Evolutionary conservation across 768 basidiomycete species (phyloP), one percentile per base, ranked within the genome.

Genomic region (Neoboletus magnificus): DNA sequence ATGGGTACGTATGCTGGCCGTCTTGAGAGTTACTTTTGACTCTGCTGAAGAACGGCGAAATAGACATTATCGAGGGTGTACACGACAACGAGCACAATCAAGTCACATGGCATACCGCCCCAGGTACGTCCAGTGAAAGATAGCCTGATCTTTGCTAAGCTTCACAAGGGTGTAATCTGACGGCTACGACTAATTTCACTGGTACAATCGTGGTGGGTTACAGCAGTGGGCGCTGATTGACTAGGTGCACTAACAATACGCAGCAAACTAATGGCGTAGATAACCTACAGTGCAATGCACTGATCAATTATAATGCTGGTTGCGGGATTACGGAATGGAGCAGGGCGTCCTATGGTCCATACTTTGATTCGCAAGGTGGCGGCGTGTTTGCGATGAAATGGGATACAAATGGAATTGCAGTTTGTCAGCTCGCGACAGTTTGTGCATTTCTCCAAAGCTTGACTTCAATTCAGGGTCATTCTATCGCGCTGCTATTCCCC

Each of bases 381-480:
- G 93, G 93, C 4, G 84, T 92, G 3, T 93, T 91, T 66, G 91
- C 84, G 1, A 91, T 92, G 89, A 87, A 88, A 62, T 94, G 93
- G 93, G 89, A 93, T 64, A 80, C 84, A 55, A 78, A 76, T 56
- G 84, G 85, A 2, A 90, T 92, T 53, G 81, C 84, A 39, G 80
- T 90, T 59, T 91, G 89, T 91, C 57, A 68, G 89, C 1, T 36
- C 16, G 25, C 41, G 12, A 25, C 27, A 16, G 16, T 47, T 35
- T 50, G 10, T 33, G 1, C 54, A 22, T 46, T 36, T 46, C 39
- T 11, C 25, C 22, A 8, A 40, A 54, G 39, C 13, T 43, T 63
- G 23, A 62, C 46, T 48, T 56, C 50, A 20, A 10, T 30, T 35
- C 61, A 91, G 89, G 86, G 86, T 90, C 86, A 7, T 92, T 92